phyloP scores from a whole-genome alignment of 257 asterid species.

The Cordia subcordata region DNA sequence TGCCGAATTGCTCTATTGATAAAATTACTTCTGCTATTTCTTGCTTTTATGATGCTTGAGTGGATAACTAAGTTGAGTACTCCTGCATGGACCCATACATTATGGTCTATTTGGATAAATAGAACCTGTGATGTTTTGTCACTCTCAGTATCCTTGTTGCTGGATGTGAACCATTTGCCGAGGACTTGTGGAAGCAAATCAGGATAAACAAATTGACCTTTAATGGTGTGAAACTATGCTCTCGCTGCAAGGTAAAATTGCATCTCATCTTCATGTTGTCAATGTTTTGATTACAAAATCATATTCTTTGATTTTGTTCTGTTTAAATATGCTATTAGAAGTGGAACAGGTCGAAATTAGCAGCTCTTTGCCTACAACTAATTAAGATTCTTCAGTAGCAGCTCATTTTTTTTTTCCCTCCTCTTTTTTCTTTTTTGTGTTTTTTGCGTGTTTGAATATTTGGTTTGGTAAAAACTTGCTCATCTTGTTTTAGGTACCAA shows the following conservation, averaged over 20 bases:
- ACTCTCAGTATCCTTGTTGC: slow-evolving; percentile 50
- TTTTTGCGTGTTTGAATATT: neutral
- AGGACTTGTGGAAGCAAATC: slow-evolving; percentile 61
- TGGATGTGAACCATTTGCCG: slow-evolving; percentile 62
- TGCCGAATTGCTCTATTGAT: neutral
- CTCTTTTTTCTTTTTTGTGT: too few species aligned
- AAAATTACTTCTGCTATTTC: neutral
- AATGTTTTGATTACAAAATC: too few species aligned
- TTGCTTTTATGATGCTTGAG: neutral
- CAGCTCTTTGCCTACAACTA: too few species aligned
- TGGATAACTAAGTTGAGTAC: too few species aligned
- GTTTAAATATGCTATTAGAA: neutral
- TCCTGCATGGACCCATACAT: too few species aligned
- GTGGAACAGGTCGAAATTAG: too few species aligned
- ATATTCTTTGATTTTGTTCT: neutral
- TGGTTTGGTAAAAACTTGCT: neutral
- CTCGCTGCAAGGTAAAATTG: slow-evolving; percentile 57
- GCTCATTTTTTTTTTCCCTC: too few species aligned
- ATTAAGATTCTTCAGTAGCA: neutral
- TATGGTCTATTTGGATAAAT: too few species aligned
- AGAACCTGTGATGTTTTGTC: neutral
- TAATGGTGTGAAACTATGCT: slow-evolving; percentile 58
- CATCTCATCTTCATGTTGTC: neutral
- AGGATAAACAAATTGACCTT: slow-evolving; percentile 40
- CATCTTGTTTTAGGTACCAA: slow-evolving; percentile 36